Percentiles rank a stretch among this genome's conserved stretches.
Evolutionary conservation across 75 land plant genomes (phyloP).

Genomic region (Selaginella moellendorffii): DNA sequence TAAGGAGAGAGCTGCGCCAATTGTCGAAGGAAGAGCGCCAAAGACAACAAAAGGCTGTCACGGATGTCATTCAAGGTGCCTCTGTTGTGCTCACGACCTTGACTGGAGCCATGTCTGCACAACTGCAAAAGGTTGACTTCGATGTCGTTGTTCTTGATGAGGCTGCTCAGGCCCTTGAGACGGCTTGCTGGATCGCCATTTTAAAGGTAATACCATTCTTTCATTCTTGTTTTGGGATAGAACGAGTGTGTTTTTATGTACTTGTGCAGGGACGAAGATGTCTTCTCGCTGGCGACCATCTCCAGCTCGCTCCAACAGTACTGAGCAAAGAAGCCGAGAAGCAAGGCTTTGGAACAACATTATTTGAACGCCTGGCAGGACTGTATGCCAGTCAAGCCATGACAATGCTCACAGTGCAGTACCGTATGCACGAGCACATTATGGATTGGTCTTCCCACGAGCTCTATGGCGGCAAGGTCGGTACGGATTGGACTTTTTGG

Average conservation of each 20-base stretch:
- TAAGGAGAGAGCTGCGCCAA: background rate
- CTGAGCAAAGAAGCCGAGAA: conserved; percentile 1
- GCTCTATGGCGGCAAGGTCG: conserved; percentile 6
- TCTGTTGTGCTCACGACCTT: conserved; percentile 5
- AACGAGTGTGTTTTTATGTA: background rate
- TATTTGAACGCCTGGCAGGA: background rate
- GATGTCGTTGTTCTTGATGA: conserved; percentile 9
- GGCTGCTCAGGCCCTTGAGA: conserved; percentile 7
- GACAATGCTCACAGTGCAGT: conserved; percentile 5
- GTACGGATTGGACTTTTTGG: background rate
- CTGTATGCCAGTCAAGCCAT: conserved; percentile 1
- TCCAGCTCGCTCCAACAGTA: background rate
- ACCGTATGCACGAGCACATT: conserved; percentile 6
- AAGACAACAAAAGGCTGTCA: background rate
- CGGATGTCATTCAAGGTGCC: background rate
- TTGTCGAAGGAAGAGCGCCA: background rate
- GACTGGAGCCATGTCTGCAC: background rate
- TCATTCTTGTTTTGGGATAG: background rate
- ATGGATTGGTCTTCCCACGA: conserved; percentile 9
- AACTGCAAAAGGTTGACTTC: background rate
- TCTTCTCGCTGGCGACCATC: background rate
- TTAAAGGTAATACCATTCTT: background rate
- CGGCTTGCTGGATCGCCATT: conserved; percentile 1
- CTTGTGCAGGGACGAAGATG: conserved; percentile 1
- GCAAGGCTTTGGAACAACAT: conserved; percentile 5